phyloP scores from a whole-genome alignment of 192 early-diverging fungal genomes.

The Globomyces pollinis-pini region DNA sequence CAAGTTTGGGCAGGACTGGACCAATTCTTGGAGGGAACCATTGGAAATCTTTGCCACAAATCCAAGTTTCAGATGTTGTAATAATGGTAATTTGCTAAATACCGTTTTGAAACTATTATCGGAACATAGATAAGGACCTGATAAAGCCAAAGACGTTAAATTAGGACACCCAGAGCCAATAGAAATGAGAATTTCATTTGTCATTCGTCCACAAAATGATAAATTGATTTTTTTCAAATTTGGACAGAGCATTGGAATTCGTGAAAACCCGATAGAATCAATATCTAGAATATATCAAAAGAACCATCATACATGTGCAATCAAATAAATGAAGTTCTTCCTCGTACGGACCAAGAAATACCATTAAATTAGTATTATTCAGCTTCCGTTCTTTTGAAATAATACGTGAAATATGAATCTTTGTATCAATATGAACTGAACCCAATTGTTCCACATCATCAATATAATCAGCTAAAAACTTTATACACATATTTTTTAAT shows the following conservation, averaged over 20 bases:
- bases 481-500: constrained; percentile 4
- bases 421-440: constrained; percentile 47
- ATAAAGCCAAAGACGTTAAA: neutral
- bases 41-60: constrained; percentile 2
- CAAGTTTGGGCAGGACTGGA: neutral
- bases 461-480: neutral
- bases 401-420: constrained; percentile 61
- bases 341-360: constrained; percentile 52
- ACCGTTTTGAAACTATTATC: neutral
- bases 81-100: neutral
- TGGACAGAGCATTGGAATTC: neutral
- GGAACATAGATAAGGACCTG: neutral
- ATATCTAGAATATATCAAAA: neutral
- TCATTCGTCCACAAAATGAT: constrained; percentile 2
- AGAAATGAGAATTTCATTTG: neutral
- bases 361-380: constrained; percentile 41
- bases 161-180: neutral
- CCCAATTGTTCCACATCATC: constrained; percentile 39
- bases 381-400: constrained; percentile 60
- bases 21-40: neutral
- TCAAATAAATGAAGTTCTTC: constrained; percentile 54
- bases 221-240: neutral
- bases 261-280: neutral
- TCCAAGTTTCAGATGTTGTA: neutral
- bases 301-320: constrained; percentile 44